Evolutionary conservation across 306 rosid species (phyloP).

Genomic region (Quercus engelmannii): DNA sequence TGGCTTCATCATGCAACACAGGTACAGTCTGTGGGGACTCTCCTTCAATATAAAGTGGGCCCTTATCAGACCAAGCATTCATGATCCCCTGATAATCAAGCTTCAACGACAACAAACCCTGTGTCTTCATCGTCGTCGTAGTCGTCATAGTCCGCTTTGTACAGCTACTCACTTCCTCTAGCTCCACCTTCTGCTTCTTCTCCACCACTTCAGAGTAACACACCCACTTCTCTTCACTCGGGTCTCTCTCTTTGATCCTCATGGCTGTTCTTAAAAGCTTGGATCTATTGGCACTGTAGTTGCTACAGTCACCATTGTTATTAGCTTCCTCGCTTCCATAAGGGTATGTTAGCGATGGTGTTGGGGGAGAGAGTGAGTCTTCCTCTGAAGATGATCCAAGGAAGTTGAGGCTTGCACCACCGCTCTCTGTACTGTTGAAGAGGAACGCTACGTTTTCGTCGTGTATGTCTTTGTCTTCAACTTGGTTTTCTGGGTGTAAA

Average conservation of each 20-base stretch:
- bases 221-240: slow-evolving; percentile 76
- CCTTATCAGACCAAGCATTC: slow-evolving; percentile 89
- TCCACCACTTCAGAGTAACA: slow-evolving; percentile 77
- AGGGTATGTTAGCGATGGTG: slow-evolving; percentile 15
- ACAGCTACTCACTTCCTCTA: slow-evolving; percentile 51
- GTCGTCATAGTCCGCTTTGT: not conserved
- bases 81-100: slow-evolving; percentile 76
- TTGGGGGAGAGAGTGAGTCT: slow-evolving; percentile 30
- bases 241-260: slow-evolving; percentile 50
- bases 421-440: slow-evolving; percentile 35
- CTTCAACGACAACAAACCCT: slow-evolving; percentile 57
- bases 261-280: slow-evolving; percentile 71
- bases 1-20: slow-evolving; percentile 29
- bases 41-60: slow-evolving; percentile 55
- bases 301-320: not conserved
- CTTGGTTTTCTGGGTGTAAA: slow-evolving; percentile 49
- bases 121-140: slow-evolving; percentile 18
- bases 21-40: slow-evolving; percentile 70
- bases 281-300: not conserved
- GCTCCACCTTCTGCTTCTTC: slow-evolving; percentile 46
- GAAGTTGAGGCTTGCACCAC: slow-evolving; percentile 46
- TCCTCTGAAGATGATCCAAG: slow-evolving; percentile 33
- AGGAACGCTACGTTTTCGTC: slow-evolving; percentile 68
- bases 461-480: slow-evolving; percentile 34
- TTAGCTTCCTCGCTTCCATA: not conserved